These are phyloP conservation scores for Avena eriantha DNA, from an alignment of 176 grass and related monocot genomes.

Conservation along the genomic window DNA sequence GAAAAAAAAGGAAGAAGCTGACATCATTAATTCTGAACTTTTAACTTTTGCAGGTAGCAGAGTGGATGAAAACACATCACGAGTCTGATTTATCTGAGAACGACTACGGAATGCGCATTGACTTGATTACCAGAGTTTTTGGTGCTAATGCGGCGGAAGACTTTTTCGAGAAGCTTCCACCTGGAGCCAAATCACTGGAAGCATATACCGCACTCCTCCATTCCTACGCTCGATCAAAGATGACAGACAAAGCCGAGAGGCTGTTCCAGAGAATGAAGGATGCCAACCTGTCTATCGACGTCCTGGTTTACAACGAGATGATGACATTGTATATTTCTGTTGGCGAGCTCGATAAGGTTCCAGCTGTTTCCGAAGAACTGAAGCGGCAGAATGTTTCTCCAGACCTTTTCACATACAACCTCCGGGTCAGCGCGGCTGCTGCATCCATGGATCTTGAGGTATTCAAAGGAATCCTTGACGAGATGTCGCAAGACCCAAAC, in stretches of 20 bases:
- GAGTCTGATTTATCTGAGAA: conserved; percentile 69
- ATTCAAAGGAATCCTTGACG: conserved; percentile 62
- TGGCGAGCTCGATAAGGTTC: conserved; percentile 69
- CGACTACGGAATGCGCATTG: conserved; percentile 70
- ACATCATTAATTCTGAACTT: conserved; percentile 31
- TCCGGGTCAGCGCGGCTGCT: conserved; percentile 65
- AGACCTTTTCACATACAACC: conserved; percentile 91
- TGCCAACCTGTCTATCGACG: conserved; percentile 43
- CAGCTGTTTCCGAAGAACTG: conserved; percentile 51
- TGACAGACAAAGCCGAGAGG: conserved; percentile 70
- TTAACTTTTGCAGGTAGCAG: conserved; percentile 60
- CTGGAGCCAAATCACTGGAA: conserved; percentile 64
- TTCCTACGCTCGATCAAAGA: conserved; percentile 74
- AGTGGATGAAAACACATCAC: conserved; percentile 85
- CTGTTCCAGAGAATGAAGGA: conserved; percentile 77
- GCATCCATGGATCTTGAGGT: conserved; percentile 62
- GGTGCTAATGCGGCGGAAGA: conserved; percentile 72
- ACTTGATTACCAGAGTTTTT: conserved; percentile 87
- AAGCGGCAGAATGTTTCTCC: conserved; percentile 57
- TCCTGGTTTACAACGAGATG: conserved; percentile 78
- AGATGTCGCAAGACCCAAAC: conserved; percentile 70
- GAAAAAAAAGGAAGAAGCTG: not conserved
- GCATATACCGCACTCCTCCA: conserved; percentile 83
- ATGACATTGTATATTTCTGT: conserved; percentile 89
- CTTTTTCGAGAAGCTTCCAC: conserved; percentile 79